A percentile compares a stretch with the other conserved stretches of the same genome.
Conservation (phyloP, 176 grass and related monocot species). For the Zea mays region DNA sequence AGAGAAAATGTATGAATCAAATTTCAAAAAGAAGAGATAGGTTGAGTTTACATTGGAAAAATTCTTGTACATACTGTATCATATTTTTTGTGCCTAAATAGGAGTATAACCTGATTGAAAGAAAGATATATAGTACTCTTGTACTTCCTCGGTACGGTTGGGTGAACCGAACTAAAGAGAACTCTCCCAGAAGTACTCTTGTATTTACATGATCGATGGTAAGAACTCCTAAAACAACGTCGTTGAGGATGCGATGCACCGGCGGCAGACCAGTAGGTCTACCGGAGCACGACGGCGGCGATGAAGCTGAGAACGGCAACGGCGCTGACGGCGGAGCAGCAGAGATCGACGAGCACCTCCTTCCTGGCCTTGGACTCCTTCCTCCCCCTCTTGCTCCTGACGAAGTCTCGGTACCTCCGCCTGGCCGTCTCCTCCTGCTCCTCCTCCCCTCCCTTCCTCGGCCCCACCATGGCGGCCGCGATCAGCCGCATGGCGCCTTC, state of each 20-base stretch:
- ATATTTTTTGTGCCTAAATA: neutral
- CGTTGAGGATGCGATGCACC: neutral
- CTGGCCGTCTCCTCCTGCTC: neutral
- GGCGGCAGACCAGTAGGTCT: neutral
- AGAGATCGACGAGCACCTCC: conserved; percentile 51
- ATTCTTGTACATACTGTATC: neutral
- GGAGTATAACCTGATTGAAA: neutral
- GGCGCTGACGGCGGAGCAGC: conserved; percentile 58
- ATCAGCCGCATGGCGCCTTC: conserved; percentile 38
- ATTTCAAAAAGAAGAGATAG: neutral
- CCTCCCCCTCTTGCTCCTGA: conserved; percentile 42
- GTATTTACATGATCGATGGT: neutral
- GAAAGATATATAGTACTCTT: neutral
- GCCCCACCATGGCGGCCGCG: conserved; percentile 38
- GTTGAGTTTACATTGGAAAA: neutral
- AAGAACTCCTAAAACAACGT: neutral
- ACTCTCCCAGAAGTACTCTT: neutral
- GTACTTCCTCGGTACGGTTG: neutral
- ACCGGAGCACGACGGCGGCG: conserved; percentile 36
- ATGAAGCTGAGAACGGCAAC: conserved; percentile 52
- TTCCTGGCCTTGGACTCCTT: conserved; percentile 46
- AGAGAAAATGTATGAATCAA: neutral
- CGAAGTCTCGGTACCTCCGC: conserved; percentile 55
- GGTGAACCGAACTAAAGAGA: neutral
- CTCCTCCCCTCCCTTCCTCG: conserved; percentile 10